Conservation (phyloP, 1,284 basidiomycete species). For the Ganoderma lucidum region DNA sequence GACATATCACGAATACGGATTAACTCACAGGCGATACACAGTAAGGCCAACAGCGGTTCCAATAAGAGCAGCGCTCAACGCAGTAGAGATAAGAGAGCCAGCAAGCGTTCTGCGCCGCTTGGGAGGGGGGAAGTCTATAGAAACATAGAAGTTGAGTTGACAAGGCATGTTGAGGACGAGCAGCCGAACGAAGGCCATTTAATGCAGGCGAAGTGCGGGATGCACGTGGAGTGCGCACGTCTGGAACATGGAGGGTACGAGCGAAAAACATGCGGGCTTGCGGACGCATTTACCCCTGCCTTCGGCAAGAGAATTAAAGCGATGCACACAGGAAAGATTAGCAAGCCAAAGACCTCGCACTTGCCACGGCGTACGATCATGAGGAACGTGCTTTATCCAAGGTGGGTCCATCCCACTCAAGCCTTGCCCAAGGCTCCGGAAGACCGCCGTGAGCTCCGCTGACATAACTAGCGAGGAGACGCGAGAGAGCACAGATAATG, state of each 20-base stretch:
- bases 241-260: slow-evolving; percentile 19
- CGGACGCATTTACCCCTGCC: slow-evolving; percentile 15
- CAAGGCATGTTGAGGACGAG: slow-evolving; percentile 42
- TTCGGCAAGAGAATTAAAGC: slow-evolving; percentile 9
- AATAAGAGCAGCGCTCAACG: slow-evolving; percentile 81
- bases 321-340: slow-evolving; percentile 12
- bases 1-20: slow-evolving; percentile 4
- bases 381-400: background rate
- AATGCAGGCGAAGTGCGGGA: slow-evolving; percentile 7
- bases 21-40: slow-evolving; percentile 79
- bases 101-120: slow-evolving; percentile 74
- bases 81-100: slow-evolving; percentile 80
- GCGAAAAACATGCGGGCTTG: slow-evolving; percentile 16
- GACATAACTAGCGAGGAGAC: background rate
- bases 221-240: slow-evolving; percentile 29
- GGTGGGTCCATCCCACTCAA: background rate
- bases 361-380: background rate
- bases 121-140: slow-evolving; percentile 57
- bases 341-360: slow-evolving; percentile 2
- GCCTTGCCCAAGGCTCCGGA: background rate
- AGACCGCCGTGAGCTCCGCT: background rate
- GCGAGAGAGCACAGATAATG: background rate
- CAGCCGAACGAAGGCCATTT: slow-evolving; percentile 32
- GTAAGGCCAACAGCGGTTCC: slow-evolving; percentile 84
- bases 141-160: slow-evolving; percentile 52